Conservation (phyloP, 768 basidiomycete species). For the Leccinum olivaceopallidum region DNA sequence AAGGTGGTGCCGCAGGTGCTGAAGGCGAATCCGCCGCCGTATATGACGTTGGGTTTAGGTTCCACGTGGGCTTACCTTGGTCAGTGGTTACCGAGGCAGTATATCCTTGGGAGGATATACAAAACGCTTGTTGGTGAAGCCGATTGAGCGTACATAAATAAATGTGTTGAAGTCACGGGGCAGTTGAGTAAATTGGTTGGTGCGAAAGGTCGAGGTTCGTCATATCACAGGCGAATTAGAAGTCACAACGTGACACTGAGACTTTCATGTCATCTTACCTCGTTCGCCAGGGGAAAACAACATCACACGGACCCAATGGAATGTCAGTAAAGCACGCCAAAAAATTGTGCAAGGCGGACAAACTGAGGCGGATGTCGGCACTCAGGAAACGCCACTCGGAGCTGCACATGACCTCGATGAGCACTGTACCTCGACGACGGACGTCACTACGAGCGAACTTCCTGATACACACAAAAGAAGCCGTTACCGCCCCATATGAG, state of each 20-base stretch:
- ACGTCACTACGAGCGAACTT: neutral
- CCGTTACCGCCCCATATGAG: neutral
- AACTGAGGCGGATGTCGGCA: neutral
- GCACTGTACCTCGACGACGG: no score
- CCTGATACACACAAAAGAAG: neutral
- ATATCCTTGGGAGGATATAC: slow-evolving; percentile 18
- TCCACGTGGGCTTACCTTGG: slow-evolving; percentile 25
- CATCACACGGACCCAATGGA: no score
- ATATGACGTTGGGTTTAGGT: slow-evolving; percentile 49
- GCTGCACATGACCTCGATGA: no score
- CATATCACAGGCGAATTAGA: no score
- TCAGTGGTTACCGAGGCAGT: slow-evolving; percentile 29
- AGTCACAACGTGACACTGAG: no score
- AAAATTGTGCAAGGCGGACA: no score
- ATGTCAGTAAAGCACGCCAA: no score
- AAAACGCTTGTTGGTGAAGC: slow-evolving; percentile 19
- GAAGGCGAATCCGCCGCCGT: slow-evolving; percentile 46
- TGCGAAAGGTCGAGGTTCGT: no score
- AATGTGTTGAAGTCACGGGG: neutral
- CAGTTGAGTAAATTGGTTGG: no score
- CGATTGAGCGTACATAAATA: neutral
- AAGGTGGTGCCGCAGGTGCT: slow-evolving; percentile 52
- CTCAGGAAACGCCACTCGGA: neutral
- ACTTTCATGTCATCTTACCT: no score
- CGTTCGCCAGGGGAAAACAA: no score